These are phyloP conservation scores for Aspergillus tanneri DNA, from an alignment of 2,329 filamentous ascomycete genomes.

Conservation along the genomic window DNA sequence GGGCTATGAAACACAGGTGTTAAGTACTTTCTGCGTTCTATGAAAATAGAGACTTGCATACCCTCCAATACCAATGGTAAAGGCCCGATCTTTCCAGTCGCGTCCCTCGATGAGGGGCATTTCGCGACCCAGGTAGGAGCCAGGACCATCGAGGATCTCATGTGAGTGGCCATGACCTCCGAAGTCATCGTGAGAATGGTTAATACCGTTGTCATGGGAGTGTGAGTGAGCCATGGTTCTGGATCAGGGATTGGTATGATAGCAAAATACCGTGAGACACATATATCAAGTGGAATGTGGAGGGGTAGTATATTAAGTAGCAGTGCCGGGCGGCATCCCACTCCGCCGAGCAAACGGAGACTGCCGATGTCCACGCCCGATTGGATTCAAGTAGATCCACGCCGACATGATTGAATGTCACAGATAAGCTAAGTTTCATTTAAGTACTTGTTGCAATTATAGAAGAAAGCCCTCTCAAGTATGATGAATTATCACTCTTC, in stretches of 20 bases:
- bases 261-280: too few relatives aligned
- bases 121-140: constrained; percentile 83
- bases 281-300: neutral
- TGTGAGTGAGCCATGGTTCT: constrained; percentile 39
- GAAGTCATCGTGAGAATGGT: constrained; percentile 56
- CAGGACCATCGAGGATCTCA: constrained; percentile 91
- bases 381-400: neutral
- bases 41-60: constrained; percentile 45
- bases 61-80: constrained; percentile 98
- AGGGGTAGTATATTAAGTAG: neutral
- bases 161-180: constrained; percentile 85
- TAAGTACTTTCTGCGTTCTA: neutral
- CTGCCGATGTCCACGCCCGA: neutral
- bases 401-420: neutral
- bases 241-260: neutral
- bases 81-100: constrained; percentile 83
- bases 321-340: too few relatives aligned
- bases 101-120: constrained; percentile 90
- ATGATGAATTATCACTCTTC: neutral
- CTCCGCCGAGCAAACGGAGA: neutral
- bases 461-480: neutral
- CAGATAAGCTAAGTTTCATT: neutral
- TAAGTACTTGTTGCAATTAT: too few relatives aligned
- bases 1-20: constrained; percentile 56
- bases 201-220: constrained; percentile 37